Evolutionary conservation across 2,329 filamentous ascomycete genomes (phyloP).

Genomic region (Clonostachys solani): DNA sequence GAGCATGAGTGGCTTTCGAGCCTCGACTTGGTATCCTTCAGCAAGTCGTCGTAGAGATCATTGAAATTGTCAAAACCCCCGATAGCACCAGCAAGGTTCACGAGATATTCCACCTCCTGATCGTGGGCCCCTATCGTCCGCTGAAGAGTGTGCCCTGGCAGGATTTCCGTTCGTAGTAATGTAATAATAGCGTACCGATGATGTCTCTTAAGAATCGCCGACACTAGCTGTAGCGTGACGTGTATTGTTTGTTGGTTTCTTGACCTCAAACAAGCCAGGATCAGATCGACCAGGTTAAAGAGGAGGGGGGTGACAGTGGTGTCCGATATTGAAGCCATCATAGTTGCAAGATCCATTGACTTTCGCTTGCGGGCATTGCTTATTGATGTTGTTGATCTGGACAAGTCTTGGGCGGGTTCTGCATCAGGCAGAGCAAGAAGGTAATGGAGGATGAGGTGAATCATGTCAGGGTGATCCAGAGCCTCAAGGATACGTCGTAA

Average conservation of each 20-base stretch:
- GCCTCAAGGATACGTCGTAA: slow-evolving; percentile 86
- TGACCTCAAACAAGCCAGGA: slow-evolving; percentile 80
- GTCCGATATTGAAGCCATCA: slow-evolving; percentile 69
- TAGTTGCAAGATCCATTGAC: slow-evolving; percentile 81
- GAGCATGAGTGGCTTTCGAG: slow-evolving; percentile 74
- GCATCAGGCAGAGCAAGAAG: slow-evolving; percentile 73
- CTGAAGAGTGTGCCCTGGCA: slow-evolving; percentile 46
- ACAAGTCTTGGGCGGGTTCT: slow-evolving; percentile 14
- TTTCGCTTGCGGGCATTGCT: slow-evolving; percentile 77
- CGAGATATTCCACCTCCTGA: slow-evolving; percentile 68
- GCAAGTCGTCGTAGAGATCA: slow-evolving; percentile 65
- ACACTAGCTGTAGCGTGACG: slow-evolving; percentile 82
- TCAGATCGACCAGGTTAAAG: slow-evolving; percentile 90
- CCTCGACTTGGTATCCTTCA: slow-evolving; percentile 66
- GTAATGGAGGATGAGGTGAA: slow-evolving; percentile 90
- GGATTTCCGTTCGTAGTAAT: slow-evolving; percentile 63
- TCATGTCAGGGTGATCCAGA: slow-evolving; percentile 88
- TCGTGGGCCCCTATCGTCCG: slow-evolving; percentile 72
- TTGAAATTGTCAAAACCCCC: slow-evolving; percentile 68
- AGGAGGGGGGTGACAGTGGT: slow-evolving; percentile 70
- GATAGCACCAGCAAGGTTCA: slow-evolving; percentile 63
- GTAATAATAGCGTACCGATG: slow-evolving; percentile 81
- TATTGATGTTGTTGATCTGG: slow-evolving; percentile 35
- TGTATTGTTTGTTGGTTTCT: slow-evolving; percentile 84
- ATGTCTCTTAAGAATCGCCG: slow-evolving; percentile 80